These are phyloP conservation scores for Linnemannia elongata DNA, from an alignment of 192 early-diverging fungal genomes.

Conservation along the genomic window DNA sequence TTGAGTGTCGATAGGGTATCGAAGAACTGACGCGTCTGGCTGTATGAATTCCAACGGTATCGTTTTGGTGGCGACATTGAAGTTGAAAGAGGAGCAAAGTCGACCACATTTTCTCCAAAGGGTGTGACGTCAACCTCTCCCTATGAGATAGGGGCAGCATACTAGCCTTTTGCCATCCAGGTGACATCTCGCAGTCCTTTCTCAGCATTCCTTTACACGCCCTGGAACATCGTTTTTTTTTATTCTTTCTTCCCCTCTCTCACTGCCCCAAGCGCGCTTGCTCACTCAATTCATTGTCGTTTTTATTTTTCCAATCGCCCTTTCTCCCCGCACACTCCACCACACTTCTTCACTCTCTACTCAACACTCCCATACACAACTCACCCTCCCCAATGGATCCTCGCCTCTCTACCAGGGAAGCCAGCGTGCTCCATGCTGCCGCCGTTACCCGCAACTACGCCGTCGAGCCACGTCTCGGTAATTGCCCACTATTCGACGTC, in stretches of 20 bases:
- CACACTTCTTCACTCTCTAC: conserved; percentile 1
- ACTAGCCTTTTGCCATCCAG: neutral
- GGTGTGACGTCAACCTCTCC: neutral
- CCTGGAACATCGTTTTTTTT: neutral
- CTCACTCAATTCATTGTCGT: neutral
- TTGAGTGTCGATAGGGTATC: neutral
- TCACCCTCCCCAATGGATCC: conserved; percentile 47
- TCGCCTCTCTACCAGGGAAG: conserved; percentile 68
- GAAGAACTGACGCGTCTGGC: neutral
- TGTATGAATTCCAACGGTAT: neutral
- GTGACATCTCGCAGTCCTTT: conserved; percentile 7
- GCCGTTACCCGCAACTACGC: conserved; percentile 91
- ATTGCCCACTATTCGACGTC: conserved; percentile 6
- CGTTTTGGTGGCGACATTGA: too few species aligned
- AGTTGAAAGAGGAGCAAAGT: neutral
- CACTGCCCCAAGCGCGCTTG: conserved; percentile 6
- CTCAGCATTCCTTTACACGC: neutral
- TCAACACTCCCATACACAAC: neutral
- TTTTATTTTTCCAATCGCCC: conserved; percentile 2
- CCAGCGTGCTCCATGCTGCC: conserved; percentile 84
- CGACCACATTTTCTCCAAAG: neutral
- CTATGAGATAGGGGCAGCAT: neutral
- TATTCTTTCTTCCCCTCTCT: neutral
- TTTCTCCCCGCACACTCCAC: neutral
- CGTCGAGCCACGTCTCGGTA: conserved; percentile 90